These are phyloP conservation scores for Maudiozyma serrabonitensis DNA, from an alignment of 805 yeast species.

Conservation along the genomic window DNA sequence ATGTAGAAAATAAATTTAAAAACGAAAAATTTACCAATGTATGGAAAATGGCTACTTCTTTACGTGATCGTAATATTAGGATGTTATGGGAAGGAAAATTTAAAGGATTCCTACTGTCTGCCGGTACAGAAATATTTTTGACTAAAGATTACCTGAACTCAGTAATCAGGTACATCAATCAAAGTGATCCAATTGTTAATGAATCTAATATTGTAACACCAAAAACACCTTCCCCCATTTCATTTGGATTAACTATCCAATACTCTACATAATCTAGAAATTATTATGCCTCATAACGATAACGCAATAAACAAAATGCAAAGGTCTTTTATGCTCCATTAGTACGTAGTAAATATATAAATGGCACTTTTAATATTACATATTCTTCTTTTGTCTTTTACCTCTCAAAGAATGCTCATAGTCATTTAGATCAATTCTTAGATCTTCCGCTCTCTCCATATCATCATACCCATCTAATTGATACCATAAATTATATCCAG, in stretches of 20 bases:
- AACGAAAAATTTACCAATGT: conserved; percentile 58
- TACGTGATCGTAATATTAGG: conserved; percentile 51
- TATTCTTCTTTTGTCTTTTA: conserved; percentile 22
- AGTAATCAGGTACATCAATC: not conserved
- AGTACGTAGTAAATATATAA: not conserved
- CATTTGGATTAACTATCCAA: conserved; percentile 26
- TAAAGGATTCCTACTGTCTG: conserved; percentile 66
- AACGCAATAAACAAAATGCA: not conserved
- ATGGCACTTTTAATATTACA: not conserved
- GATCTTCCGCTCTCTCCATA: conserved; percentile 51
- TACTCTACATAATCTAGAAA: conserved; percentile 15
- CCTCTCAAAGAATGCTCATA: conserved; percentile 40
- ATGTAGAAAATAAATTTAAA: conserved; percentile 41
- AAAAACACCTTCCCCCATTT: conserved; percentile 8
- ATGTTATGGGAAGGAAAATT: conserved; percentile 83
- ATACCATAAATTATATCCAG: conserved; percentile 69
- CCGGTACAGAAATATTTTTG: conserved; percentile 48
- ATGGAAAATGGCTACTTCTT: conserved; percentile 60
- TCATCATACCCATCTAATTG: conserved; percentile 71
- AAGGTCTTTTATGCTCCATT: not conserved
- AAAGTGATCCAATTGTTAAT: conserved; percentile 10
- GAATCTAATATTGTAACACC: conserved; percentile 31
- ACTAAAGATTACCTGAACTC: conserved; percentile 24
- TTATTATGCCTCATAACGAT: not conserved
- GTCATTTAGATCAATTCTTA: conserved; percentile 46